A percentile compares a stretch with the other conserved stretches of the same genome.
phyloP scores from a whole-genome alignment of 306 rosid genomes.

The Vachellia collinsii region DNA sequence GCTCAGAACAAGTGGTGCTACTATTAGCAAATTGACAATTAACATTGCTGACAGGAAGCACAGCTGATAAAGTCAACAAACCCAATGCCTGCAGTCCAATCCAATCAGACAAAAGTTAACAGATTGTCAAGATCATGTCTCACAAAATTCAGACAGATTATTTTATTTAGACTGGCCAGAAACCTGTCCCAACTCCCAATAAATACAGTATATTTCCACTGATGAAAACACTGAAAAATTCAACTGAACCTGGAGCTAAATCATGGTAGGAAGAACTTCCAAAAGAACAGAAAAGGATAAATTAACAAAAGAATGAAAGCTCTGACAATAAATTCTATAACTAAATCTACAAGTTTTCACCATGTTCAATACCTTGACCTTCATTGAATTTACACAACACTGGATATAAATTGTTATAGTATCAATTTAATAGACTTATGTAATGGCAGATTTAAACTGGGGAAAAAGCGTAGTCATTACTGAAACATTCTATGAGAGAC shows the following conservation, averaged over 20 bases:
- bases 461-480: too few species aligned
- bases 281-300: too few species aligned
- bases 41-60: conserved; percentile 39
- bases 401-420: too few species aligned
- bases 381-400: too few species aligned
- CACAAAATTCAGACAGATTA: not conserved
- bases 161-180: not conserved
- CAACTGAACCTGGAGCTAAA: not conserved
- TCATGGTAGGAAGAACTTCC: not conserved
- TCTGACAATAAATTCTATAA: not conserved
- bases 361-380: not conserved
- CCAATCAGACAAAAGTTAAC: not conserved
- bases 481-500: too few species aligned
- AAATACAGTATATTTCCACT: not conserved
- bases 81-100: conserved; percentile 53
- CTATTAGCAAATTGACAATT: conserved; percentile 31
- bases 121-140: not conserved
- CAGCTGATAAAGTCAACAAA: conserved; percentile 56
- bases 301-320: not conserved
- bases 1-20: conserved; percentile 22
- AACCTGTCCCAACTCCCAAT: not conserved
- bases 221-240: not conserved
- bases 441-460: too few species aligned
- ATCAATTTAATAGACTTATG: not conserved
- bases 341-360: not conserved